phyloP scores from a whole-genome alignment of 1,139 yeast species.

The Wickerhamomyces sp. region DNA sequence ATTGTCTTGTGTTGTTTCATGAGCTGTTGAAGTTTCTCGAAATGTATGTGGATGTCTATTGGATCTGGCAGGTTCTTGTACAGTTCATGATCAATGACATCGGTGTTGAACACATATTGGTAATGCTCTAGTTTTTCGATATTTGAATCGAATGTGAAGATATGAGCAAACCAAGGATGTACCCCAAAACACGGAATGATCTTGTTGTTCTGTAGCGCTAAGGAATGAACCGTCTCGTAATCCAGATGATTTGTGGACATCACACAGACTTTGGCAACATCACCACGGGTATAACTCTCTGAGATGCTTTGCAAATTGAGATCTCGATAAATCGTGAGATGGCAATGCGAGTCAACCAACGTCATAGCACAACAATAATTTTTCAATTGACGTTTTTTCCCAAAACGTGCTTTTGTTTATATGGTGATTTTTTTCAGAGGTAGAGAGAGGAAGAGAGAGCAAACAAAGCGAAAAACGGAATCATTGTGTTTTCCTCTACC shows the following conservation, averaged over 20 bases:
- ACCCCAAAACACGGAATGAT: constrained; percentile 70
- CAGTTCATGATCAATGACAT: constrained; percentile 34
- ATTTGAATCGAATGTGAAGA: constrained; percentile 36
- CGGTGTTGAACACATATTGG: constrained; percentile 30
- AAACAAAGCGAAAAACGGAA: too few relatives aligned
- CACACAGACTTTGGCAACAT: constrained; percentile 21
- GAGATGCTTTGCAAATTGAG: not conserved
- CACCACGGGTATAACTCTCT: constrained; percentile 9
- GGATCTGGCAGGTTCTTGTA: constrained; percentile 60
- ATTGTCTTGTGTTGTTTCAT: constrained; percentile 11
- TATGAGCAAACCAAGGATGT: constrained; percentile 88
- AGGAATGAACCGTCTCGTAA: constrained; percentile 30
- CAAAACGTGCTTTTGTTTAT: too few relatives aligned
- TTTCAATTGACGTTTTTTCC: too few relatives aligned
- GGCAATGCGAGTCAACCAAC: constrained; percentile 62
- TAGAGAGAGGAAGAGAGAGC: not conserved
- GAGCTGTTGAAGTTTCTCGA: constrained; percentile 22
- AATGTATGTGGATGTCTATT: constrained; percentile 34
- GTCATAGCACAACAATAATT: too few relatives aligned
- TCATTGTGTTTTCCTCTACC: constrained; percentile 19
- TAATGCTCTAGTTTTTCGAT: constrained; percentile 46
- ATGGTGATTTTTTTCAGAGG: too few relatives aligned
- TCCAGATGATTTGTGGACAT: constrained; percentile 62
- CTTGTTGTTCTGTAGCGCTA: constrained; percentile 25
- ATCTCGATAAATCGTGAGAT: constrained; percentile 28